Evolutionary conservation across 768 basidiomycete genomes (phyloP), one percentile per base, ranked within the genome.

Genomic region (Psilocybe tampanensis): DNA sequence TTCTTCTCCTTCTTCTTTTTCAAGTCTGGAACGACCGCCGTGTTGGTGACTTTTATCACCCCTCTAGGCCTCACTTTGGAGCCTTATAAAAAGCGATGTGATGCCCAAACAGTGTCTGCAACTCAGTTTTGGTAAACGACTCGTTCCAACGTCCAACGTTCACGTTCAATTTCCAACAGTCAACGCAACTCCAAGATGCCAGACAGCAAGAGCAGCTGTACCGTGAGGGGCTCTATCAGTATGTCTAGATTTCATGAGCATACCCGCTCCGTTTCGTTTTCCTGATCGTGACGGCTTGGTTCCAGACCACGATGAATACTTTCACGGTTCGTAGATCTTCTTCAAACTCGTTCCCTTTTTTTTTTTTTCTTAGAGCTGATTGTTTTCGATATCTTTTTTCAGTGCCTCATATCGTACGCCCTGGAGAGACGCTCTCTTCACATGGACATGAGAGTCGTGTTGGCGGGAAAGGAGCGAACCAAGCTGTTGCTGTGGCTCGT

Each of bases 391-490:
- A n/a, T n/a, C n/a, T 15, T 1, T 55, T 26, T 22, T 34, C 50
- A 86, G 86, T 87, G 13, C 70, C 76, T 36, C 69, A 76, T 49
- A 80, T 87, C 34, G 80, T 77, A 15, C 77, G 76, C 33, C 82
- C 85, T 1, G 85, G 85, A 26, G 79, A 86, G 68, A 87, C 85
- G 3, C 80, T 85, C 24, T 84, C 83, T 1, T 85, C 86, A 8
- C 67, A 70, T 24, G 64, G 59, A 1, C 77, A 82, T 50, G 78
- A 80, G 48, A 76, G 80, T 48, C 75, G 80, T 0, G 73, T 80
- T 2, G 85, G 86, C 4, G 86, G 85, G 1, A 86, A 86, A 65
- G 86, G 86, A 32, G 85, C 82, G 8, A 87, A 87, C 66, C 85
- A 87, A 66, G 82, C 86, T 6, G 80, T 81, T 6, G 83, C 85